These are phyloP conservation scores for Mayamaea pseudoterrestris DNA, from an alignment of 108 stramenopile species.

Conservation along the genomic window DNA sequence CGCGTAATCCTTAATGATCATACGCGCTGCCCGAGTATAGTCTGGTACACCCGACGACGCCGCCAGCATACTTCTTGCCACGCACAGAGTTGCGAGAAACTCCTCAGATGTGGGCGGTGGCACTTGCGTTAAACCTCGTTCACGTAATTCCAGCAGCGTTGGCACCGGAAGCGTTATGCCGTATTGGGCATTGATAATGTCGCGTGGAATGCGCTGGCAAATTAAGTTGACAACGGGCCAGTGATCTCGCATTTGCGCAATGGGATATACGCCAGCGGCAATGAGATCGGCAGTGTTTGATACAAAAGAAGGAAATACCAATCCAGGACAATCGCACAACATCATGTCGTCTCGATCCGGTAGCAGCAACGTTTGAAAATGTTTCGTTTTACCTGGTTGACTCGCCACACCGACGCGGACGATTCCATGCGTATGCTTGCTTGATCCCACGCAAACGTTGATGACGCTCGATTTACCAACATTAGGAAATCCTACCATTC, in stretches of 20 bases:
- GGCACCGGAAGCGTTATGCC: slow-evolving; percentile 79
- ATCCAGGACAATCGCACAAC: slow-evolving; percentile 98
- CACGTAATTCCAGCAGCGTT: slow-evolving; percentile 39
- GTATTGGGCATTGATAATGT: slow-evolving; percentile 82
- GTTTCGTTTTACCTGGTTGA: slow-evolving; percentile 99
- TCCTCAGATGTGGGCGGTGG: slow-evolving; percentile 77
- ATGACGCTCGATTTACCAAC: slow-evolving; percentile 97
- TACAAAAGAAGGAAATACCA: slow-evolving; percentile 99
- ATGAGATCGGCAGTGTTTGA: slow-evolving; percentile 90
- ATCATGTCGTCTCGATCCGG: slow-evolving; percentile 75
- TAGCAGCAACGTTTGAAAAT: slow-evolving; percentile 95
- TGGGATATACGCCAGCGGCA: slow-evolving; percentile 92
- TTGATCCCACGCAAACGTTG: slow-evolving; percentile 90
- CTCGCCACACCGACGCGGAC: slow-evolving; percentile 92
- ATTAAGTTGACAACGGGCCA: slow-evolving; percentile 84
- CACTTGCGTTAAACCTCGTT: slow-evolving; percentile 26
- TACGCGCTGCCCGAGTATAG: slow-evolving; percentile 82
- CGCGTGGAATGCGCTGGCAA: slow-evolving; percentile 81
- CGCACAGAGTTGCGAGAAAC: slow-evolving; percentile 81
- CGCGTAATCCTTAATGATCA: slow-evolving; percentile 92
- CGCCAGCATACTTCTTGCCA: slow-evolving; percentile 82
- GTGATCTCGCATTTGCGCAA: slow-evolving; percentile 95
- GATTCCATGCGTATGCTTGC: slow-evolving; percentile 76
- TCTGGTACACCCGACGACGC: slow-evolving; percentile 87
- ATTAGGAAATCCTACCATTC: slow-evolving; percentile 96